A percentile compares a stretch with the other conserved stretches of the same genome.
Conservation (phyloP, 1,284 basidiomycete genomes). For the Irpex sp. region DNA sequence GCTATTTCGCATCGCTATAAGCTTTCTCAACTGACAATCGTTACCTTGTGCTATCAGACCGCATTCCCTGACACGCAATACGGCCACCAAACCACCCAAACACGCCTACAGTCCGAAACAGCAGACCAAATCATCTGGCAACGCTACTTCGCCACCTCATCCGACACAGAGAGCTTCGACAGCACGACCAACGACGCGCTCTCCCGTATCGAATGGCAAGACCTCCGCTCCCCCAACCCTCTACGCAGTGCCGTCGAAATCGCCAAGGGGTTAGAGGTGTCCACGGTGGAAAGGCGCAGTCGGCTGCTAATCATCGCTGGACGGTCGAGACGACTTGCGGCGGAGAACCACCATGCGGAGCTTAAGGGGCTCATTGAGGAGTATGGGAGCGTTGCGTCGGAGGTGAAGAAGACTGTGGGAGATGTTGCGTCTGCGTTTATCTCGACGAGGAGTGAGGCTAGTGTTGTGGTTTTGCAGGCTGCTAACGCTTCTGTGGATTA, state of each 20-base stretch:
- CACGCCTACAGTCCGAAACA: constrained; percentile 40
- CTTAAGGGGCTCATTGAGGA: constrained; percentile 61
- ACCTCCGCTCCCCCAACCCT: constrained; percentile 48
- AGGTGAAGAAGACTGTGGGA: constrained; percentile 78
- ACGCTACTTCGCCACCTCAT: constrained; percentile 35
- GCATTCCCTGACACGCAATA: constrained; percentile 45
- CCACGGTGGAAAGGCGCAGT: constrained; percentile 21
- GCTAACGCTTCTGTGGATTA: constrained; percentile 22
- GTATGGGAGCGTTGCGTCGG: constrained; percentile 42
- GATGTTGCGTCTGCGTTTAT: constrained; percentile 77
- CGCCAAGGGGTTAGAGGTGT: constrained; percentile 22
- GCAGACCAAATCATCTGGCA: constrained; percentile 39
- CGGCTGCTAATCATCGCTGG: constrained; percentile 65
- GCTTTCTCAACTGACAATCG: neutral
- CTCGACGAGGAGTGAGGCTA: constrained; percentile 54
- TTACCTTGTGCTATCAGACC: too few species aligned
- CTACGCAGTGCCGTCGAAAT: constrained; percentile 45
- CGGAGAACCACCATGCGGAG: constrained; percentile 62
- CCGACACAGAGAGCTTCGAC: constrained; percentile 15
- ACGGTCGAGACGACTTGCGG: constrained; percentile 64
- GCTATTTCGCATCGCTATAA: neutral
- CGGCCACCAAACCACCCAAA: constrained; percentile 36
- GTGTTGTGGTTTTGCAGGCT: constrained; percentile 71
- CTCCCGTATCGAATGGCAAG: constrained; percentile 53
- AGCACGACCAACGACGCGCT: constrained; percentile 33